Percentiles rank a stretch among this genome's conserved stretches.
These are phyloP conservation scores for Pichia scutulata DNA, from an alignment of 805 yeast genomes.

Conservation along the genomic window DNA sequence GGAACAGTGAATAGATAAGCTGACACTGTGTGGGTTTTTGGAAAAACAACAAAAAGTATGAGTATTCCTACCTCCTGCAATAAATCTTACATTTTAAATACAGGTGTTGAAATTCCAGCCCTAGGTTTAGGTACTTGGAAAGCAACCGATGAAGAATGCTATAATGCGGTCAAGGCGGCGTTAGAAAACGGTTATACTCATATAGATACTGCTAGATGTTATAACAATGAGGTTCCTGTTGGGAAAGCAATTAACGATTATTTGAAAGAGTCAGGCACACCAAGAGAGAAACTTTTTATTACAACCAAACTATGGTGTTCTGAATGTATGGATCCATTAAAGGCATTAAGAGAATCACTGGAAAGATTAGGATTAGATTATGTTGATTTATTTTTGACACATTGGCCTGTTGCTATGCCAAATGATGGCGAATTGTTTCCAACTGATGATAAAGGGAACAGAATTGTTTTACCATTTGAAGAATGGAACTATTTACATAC, in stretches of 20 bases:
- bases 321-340: slow-evolving; percentile 40
- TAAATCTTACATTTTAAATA: slow-evolving; percentile 1
- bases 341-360: slow-evolving; percentile 52
- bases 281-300: slow-evolving; percentile 55
- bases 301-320: slow-evolving; percentile 66
- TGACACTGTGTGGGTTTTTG: neutral
- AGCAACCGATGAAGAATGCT: slow-evolving; percentile 35
- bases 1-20: too few species aligned
- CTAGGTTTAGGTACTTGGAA: slow-evolving; percentile 16
- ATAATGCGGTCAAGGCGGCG: slow-evolving; percentile 52
- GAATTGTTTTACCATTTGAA: slow-evolving; percentile 25
- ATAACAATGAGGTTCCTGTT: slow-evolving; percentile 54
- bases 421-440: slow-evolving; percentile 23
- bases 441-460: slow-evolving; percentile 21
- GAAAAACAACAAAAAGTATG: neutral
- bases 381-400: slow-evolving; percentile 71
- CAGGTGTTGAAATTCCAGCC: slow-evolving; percentile 14
- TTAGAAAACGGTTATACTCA: slow-evolving; percentile 62
- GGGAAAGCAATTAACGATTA: slow-evolving; percentile 45
- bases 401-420: slow-evolving; percentile 61
- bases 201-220: slow-evolving; percentile 68
- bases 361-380: slow-evolving; percentile 61
- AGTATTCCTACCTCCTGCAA: neutral
- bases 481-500: slow-evolving; percentile 43
- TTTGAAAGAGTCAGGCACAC: slow-evolving; percentile 46